Base-by-base conservation (phyloP, 352 stramenopile genomes). In the Globisporangium radiosum region DNA sequence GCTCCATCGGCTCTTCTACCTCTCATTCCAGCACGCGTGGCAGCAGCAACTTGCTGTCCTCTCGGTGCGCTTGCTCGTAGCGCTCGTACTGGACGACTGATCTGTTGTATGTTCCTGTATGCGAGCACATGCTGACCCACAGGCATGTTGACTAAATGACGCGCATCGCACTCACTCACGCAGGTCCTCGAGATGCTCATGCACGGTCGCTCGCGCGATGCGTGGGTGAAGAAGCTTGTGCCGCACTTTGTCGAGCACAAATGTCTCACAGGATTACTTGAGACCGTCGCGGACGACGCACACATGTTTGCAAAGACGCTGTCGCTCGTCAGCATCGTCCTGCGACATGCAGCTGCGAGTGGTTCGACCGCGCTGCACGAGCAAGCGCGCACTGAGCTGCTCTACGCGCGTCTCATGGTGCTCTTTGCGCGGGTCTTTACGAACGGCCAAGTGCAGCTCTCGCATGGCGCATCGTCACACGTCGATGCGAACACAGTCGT, bases 1-100 rank as follows among this genome's bases (percentile, higher is more conserved):
- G 2, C 50, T 85, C 19, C 78, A 88, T 65, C 70, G 73, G 3
- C 65, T 88, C 15, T 85, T 88, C 49, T 48, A 68, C 47, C 49
- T 88, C 40, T 57, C 47, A 5, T 83, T 85, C 37, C 25, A 13
- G 59, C 38, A 56, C 5, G 59, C 54, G 17, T 39, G 14, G 14
- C 43, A 56, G 14, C 50, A 57, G n/a, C 61, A 73, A n/a, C 37
- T 64, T 5, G 39, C 25, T 13, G 50, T 38, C 3, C 53, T 78
- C 48, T 40, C 59, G 59, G 69, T 76, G 51, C 38, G 62, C 42
- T 49, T 33, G 40, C 2, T n/a, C 55, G 39, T 36, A 39, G 7
- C 17, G 14, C 47, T 52, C n/a, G 6, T 10, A 4, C 7, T 15
- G 25, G 33, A 7, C n/a, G 25, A 2, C n/a, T 36, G 7, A 8